Conservation (phyloP, 2,329 filamentous ascomycete genomes). For the Colletotrichum sidae region DNA sequence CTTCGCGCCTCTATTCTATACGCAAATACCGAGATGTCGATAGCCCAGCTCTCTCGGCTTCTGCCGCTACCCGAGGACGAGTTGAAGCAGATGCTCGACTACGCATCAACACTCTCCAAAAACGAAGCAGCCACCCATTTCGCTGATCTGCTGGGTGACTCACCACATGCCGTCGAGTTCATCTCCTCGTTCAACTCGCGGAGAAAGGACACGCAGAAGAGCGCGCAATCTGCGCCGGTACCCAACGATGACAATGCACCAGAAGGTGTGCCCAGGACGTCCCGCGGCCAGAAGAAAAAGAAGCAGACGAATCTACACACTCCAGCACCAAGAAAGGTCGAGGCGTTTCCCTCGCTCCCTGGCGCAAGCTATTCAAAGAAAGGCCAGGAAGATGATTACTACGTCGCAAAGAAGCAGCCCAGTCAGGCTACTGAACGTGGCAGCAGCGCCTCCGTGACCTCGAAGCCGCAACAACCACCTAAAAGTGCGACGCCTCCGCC, state of each 20-base stretch:
- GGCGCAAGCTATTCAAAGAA: slow-evolving; percentile 83
- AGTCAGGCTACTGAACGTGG: slow-evolving; percentile 54
- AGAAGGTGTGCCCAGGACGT: slow-evolving; percentile 62
- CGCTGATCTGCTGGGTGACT: slow-evolving; percentile 88
- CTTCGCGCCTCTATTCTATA: not conserved
- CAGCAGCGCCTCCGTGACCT: slow-evolving; percentile 50
- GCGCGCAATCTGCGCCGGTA: slow-evolving; percentile 41
- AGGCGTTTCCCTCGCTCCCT: slow-evolving; percentile 71
- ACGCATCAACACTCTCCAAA: slow-evolving; percentile 81
- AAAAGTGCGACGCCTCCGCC: slow-evolving; percentile 38
- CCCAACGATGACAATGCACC: slow-evolving; percentile 29
- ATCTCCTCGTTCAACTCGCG: slow-evolving; percentile 84
- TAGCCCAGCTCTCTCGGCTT: slow-evolving; percentile 79
- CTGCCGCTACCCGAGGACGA: slow-evolving; percentile 88
- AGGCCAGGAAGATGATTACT: slow-evolving; percentile 77
- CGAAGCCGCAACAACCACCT: slow-evolving; percentile 44
- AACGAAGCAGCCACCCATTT: slow-evolving; percentile 85
- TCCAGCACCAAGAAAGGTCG: slow-evolving; percentile 70
- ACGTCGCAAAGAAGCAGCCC: slow-evolving; percentile 66
- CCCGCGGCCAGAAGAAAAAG: slow-evolving; percentile 64
- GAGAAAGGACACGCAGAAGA: slow-evolving; percentile 53
- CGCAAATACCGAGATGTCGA: slow-evolving; percentile 56
- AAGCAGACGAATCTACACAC: slow-evolving; percentile 72
- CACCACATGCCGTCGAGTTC: slow-evolving; percentile 80
- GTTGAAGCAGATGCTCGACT: slow-evolving; percentile 85